Percentiles rank a stretch among this genome's conserved stretches.
Evolutionary conservation across 257 asterid species (phyloP).

Genomic region (Nicotiana paniculata): DNA sequence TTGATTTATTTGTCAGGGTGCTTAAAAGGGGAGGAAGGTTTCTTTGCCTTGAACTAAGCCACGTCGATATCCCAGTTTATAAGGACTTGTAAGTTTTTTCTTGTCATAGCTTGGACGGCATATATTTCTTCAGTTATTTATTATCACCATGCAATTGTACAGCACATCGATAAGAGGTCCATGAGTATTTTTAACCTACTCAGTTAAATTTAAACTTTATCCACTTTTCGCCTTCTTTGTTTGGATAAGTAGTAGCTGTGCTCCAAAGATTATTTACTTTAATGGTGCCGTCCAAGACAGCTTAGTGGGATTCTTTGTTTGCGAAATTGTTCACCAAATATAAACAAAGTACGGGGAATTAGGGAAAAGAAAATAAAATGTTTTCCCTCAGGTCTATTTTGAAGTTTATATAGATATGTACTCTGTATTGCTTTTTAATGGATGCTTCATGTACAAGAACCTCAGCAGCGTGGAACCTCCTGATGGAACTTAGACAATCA

Average conservation of each 20-base stretch:
- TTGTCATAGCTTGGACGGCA: neutral
- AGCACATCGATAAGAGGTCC: neutral
- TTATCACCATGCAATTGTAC: neutral
- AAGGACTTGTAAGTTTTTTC: conserved; percentile 65
- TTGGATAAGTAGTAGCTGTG: neutral
- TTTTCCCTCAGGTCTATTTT: neutral
- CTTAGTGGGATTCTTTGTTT: neutral
- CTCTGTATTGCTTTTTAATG: neutral
- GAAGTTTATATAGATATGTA: neutral
- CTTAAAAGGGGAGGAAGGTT: conserved; percentile 93
- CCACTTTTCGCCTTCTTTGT: neutral
- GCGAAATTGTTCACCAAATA: neutral
- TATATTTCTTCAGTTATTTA: neutral
- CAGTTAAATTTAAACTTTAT: neutral
- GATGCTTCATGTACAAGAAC: neutral
- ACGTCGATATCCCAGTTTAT: conserved; percentile 65
- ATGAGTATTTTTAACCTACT: neutral
- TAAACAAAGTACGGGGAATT: neutral
- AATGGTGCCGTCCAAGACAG: neutral
- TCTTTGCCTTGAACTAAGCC: conserved; percentile 96
- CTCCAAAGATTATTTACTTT: neutral
- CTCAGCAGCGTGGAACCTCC: neutral
- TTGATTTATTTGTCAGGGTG: conserved; percentile 48
- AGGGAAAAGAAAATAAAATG: neutral
- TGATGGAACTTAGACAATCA: neutral